A percentile compares a stretch with the other conserved stretches of the same genome.
phyloP scores from a whole-genome alignment of 2,329 filamentous ascomycete species.

The Calonectria ilicicola region DNA sequence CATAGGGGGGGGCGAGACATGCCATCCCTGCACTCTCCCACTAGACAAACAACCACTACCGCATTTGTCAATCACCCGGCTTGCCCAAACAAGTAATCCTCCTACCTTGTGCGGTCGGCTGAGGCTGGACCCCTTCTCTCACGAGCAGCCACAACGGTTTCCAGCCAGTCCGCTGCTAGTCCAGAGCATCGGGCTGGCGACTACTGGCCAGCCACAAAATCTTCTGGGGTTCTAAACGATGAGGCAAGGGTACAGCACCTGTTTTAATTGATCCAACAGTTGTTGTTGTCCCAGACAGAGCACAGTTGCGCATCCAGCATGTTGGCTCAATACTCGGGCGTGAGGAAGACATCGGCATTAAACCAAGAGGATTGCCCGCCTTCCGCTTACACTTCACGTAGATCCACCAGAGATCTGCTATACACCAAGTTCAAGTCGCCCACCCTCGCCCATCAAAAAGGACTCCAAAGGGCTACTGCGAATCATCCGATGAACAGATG shows the following conservation, averaged over 20 bases:
- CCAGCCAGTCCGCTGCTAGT: conserved; percentile 16
- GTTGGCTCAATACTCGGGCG: not conserved
- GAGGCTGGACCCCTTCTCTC: conserved; percentile 26
- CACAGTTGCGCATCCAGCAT: not conserved
- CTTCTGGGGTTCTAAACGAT: conserved; percentile 2
- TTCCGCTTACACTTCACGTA: conserved; percentile 6
- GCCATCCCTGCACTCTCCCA: conserved; percentile 11
- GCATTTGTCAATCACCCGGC: conserved; percentile 28
- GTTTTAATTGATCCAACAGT: conserved; percentile 4
- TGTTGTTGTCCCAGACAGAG: not conserved
- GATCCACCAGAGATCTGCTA: conserved; percentile 9
- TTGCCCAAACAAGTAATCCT: conserved; percentile 41
- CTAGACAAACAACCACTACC: not conserved
- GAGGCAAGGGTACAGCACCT: not conserved
- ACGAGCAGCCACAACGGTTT: conserved; percentile 36
- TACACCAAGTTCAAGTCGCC: conserved; percentile 9
- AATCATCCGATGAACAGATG: conserved; percentile 28
- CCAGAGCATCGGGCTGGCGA: conserved; percentile 7
- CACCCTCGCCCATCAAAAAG: conserved; percentile 8
- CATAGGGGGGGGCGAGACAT: conserved; percentile 14
- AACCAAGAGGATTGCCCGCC: conserved; percentile 11
- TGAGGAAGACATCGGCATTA: conserved; percentile 18
- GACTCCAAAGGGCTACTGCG: conserved; percentile 16
- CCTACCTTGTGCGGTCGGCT: conserved; percentile 22
- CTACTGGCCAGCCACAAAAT: conserved; percentile 2